These are phyloP conservation scores for Phytophthora megakarya DNA, from an alignment of 352 stramenopile species.

Conservation along the genomic window DNA sequence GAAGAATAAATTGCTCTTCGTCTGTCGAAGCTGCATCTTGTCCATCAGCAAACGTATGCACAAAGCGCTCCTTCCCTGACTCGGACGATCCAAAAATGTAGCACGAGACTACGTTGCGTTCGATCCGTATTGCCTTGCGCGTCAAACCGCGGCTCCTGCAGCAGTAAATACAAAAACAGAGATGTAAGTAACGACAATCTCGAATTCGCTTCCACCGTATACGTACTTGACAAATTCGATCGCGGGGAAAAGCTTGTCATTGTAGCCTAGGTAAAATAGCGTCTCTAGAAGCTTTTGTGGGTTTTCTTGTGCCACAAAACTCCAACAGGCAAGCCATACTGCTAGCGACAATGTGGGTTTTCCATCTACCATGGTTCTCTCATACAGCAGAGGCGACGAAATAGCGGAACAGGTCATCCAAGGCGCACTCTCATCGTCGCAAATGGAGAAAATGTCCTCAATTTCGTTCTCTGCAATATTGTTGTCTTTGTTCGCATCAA, in stretches of 20 bases:
- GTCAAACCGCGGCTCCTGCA: constrained; percentile 60
- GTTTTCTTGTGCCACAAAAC: constrained; percentile 77
- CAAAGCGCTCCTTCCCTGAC: constrained; percentile 60
- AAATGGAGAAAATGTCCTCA: constrained; percentile 86
- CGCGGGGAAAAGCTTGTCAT: constrained; percentile 68
- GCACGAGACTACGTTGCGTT: constrained; percentile 75
- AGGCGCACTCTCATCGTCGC: constrained; percentile 63
- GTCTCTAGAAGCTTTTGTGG: constrained; percentile 75
- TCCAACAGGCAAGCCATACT: constrained; percentile 75
- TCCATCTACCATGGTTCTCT: constrained; percentile 57
- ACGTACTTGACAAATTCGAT: constrained; percentile 73
- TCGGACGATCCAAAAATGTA: constrained; percentile 60
- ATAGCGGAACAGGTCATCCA: constrained; percentile 73
- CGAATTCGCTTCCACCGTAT: not conserved
- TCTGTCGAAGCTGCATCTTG: constrained; percentile 31
- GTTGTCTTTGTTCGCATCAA: constrained; percentile 84
- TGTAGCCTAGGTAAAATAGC: constrained; percentile 85
- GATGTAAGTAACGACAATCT: not conserved
- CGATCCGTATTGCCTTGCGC: constrained; percentile 58
- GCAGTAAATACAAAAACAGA: constrained; percentile 1
- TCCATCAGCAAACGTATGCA: constrained; percentile 54
- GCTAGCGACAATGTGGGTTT: constrained; percentile 56
- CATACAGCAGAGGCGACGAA: constrained; percentile 59
- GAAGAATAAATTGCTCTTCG: constrained; percentile 49
- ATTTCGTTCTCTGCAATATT: constrained; percentile 72